phyloP scores from a whole-genome alignment of 371 early-diverging fungal species.

The Lichtheimia ramosa region DNA sequence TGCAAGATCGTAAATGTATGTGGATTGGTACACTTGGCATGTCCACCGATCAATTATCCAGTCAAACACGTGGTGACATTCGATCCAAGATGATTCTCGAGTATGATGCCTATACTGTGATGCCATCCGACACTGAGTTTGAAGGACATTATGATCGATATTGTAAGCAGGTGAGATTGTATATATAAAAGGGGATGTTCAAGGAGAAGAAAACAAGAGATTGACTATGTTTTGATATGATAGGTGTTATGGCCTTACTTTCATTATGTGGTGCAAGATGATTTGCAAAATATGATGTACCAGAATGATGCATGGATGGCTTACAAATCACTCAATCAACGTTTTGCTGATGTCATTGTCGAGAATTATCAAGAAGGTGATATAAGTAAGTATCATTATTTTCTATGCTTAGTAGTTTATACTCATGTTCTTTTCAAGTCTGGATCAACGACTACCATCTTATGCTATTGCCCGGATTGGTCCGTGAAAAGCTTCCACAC shows the following conservation, averaged over 20 bases:
- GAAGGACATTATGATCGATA: constrained; percentile 89
- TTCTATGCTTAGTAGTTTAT: background rate
- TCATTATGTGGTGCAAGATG: constrained; percentile 82
- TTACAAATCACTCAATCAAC: constrained; percentile 80
- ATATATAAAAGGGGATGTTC: background rate
- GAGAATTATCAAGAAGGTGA: constrained; percentile 79
- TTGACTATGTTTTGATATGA: background rate
- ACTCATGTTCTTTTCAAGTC: constrained; percentile 42
- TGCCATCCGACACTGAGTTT: constrained; percentile 79
- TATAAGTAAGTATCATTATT: constrained; percentile 57
- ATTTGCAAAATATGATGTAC: constrained; percentile 67
- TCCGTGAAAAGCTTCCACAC: constrained; percentile 78
- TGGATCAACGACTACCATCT: constrained; percentile 99
- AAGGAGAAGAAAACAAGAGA: constrained; percentile 4
- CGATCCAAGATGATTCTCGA: constrained; percentile 55
- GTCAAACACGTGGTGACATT: constrained; percentile 60
- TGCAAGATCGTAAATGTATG: constrained; percentile 50
- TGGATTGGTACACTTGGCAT: constrained; percentile 82
- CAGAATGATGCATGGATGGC: constrained; percentile 83
- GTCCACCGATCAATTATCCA: constrained; percentile 67
- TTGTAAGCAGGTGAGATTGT: constrained; percentile 77
- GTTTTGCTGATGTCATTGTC: constrained; percentile 76
- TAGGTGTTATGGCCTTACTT: constrained; percentile 95
- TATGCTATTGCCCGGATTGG: constrained; percentile 85
- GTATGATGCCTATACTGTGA: constrained; percentile 79